phyloP scores from a whole-genome alignment of 495 filamentous ascomycete genomes.

The Aspergillus ellipticus region DNA sequence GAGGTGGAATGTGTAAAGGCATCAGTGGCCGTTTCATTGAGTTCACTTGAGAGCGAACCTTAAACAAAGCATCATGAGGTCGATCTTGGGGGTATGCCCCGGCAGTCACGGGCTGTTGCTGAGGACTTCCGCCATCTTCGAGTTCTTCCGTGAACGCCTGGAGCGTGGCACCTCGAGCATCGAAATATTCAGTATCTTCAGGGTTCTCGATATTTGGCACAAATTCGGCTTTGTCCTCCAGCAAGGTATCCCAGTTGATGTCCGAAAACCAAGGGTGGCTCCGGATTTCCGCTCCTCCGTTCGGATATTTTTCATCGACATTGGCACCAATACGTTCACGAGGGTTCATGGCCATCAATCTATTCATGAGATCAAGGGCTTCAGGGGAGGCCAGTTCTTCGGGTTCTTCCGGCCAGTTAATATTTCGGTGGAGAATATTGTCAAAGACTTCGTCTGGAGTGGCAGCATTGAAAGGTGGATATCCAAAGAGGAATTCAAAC shows the following conservation, averaged over 20 bases:
- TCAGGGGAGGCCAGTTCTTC: slow-evolving; percentile 73
- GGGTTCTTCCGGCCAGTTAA: slow-evolving; percentile 78
- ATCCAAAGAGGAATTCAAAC: slow-evolving; percentile 91
- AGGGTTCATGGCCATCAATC: slow-evolving; percentile 78
- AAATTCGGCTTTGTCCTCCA: slow-evolving; percentile 92
- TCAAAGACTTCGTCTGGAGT: slow-evolving; percentile 95
- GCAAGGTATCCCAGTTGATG: slow-evolving; percentile 82
- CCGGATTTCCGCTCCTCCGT: slow-evolving; percentile 86
- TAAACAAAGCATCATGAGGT: slow-evolving; percentile 90
- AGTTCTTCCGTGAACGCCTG: slow-evolving; percentile 89
- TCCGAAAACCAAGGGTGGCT: slow-evolving; percentile 85
- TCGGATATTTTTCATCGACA: slow-evolving; percentile 68
- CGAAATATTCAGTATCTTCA: slow-evolving; percentile 98
- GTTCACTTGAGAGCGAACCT: slow-evolving; percentile 81
- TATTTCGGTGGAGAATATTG: slow-evolving; percentile 84
- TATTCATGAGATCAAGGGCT: slow-evolving; percentile 90
- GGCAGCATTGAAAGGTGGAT: slow-evolving; percentile 88
- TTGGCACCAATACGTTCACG: slow-evolving; percentile 80
- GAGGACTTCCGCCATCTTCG: slow-evolving; percentile 73
- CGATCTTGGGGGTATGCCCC: slow-evolving; percentile 61
- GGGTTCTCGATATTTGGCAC: slow-evolving; percentile 91
- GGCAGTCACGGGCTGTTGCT: slow-evolving; percentile 51
- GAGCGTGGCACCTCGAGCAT: slow-evolving; percentile 82
- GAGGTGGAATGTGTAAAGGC: slow-evolving; percentile 92
- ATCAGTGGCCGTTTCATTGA: slow-evolving; percentile 82